A percentile compares a stretch with the other conserved stretches of the same genome.
Evolutionary conservation across 345 rosid genomes (phyloP).

Genomic region (Eucalyptus marginata): DNA sequence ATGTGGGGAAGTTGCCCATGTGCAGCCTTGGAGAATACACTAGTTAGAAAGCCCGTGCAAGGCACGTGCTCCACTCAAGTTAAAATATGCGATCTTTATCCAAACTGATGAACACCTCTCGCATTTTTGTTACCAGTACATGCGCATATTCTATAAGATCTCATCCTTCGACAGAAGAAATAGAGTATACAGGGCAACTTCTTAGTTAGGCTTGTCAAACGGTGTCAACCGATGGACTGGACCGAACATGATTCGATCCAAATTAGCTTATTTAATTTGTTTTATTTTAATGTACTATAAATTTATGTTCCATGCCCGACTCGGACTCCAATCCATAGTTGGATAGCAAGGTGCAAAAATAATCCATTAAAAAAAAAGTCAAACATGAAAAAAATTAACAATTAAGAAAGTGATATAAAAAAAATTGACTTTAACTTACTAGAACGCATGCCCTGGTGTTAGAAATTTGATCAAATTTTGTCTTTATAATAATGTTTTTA

Average conservation of each 20-base stretch:
- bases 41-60: background rate
- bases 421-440: too few relatives aligned
- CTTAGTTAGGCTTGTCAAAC: too few relatives aligned
- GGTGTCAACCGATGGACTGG: too few relatives aligned
- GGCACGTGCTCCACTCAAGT: background rate
- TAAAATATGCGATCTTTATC: background rate
- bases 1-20: background rate
- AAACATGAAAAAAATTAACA: background rate
- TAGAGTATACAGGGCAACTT: background rate
- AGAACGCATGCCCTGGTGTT: background rate
- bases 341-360: background rate
- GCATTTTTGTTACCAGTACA: background rate
- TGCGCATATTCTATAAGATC: background rate
- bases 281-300: too few relatives aligned
- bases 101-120: background rate
- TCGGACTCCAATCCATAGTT: background rate
- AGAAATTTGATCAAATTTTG: too few relatives aligned
- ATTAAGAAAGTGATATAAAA: too few relatives aligned
- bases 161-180: background rate
- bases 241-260: background rate
- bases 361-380: too few relatives aligned
- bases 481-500: background rate
- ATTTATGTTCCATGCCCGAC: background rate
- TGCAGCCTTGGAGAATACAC: background rate
- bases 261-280: background rate